These are phyloP conservation scores for Parmelia sp. DNA, from an alignment of 495 filamentous ascomycete genomes.

Conservation along the genomic window DNA sequence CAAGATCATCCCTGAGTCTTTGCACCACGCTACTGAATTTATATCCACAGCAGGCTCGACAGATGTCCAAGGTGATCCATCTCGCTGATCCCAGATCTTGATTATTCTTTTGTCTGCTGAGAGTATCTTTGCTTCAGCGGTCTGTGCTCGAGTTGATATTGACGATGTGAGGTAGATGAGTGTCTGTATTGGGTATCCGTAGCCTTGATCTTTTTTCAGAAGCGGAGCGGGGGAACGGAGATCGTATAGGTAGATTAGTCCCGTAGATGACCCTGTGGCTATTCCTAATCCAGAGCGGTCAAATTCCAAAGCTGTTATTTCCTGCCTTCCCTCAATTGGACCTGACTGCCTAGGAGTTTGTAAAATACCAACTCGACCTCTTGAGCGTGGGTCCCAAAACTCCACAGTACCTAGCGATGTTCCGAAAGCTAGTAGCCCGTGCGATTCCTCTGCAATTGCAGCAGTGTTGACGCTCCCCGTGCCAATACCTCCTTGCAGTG, in stretches of 20 bases:
- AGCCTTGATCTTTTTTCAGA: slow-evolving; percentile 89
- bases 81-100: slow-evolving; percentile 85
- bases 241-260: slow-evolving; percentile 89
- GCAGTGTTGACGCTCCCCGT: slow-evolving; percentile 83
- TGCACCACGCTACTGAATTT: slow-evolving; percentile 83
- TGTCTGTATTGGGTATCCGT: slow-evolving; percentile 87
- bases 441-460: slow-evolving; percentile 81
- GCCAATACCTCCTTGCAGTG: slow-evolving; percentile 76
- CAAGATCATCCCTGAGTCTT: slow-evolving; percentile 81
- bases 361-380: slow-evolving; percentile 73
- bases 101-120: slow-evolving; percentile 92
- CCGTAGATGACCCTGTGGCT: slow-evolving; percentile 80
- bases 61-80: slow-evolving; percentile 84
- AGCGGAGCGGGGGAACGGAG: slow-evolving; percentile 80
- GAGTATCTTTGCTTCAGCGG: slow-evolving; percentile 74
- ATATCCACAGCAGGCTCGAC: slow-evolving; percentile 93
- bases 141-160: slow-evolving; percentile 52
- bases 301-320: slow-evolving; percentile 85
- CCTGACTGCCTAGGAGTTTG: slow-evolving; percentile 40
- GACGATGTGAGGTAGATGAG: slow-evolving; percentile 78
- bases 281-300: slow-evolving; percentile 76
- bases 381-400: slow-evolving; percentile 85
- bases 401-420: slow-evolving; percentile 95
- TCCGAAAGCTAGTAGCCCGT: slow-evolving; percentile 88
- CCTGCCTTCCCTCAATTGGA: slow-evolving; percentile 50